A percentile compares a stretch with the other conserved stretches of the same genome.
Evolutionary conservation across 345 rosid genomes (phyloP).

Genomic region (Tarenaya hassleriana): DNA sequence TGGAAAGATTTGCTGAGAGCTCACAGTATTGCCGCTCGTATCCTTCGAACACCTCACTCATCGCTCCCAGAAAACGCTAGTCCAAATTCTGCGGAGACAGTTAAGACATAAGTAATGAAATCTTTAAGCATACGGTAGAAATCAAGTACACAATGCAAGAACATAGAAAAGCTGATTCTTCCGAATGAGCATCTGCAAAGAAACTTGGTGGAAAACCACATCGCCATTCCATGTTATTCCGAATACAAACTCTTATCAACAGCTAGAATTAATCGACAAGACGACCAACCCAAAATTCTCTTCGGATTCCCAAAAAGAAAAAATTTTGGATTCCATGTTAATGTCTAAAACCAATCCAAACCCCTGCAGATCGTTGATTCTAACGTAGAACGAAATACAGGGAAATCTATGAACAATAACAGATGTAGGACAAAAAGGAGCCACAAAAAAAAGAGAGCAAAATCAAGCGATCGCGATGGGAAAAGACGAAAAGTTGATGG

Average conservation of each 20-base stretch:
- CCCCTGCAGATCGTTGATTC: background rate
- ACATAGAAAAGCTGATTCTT: background rate
- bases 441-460: background rate
- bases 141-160: background rate
- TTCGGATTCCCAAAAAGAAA: background rate
- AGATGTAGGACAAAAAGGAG: background rate
- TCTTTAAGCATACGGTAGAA: background rate
- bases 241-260: background rate
- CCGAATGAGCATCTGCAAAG: background rate
- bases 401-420: background rate
- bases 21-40: conserved; percentile 62
- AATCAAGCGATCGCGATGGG: conserved; percentile 7
- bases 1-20: conserved; percentile 52
- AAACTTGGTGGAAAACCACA: too few species aligned
- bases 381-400: conserved; percentile 15
- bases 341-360: background rate
- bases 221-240: background rate
- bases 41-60: conserved; percentile 57
- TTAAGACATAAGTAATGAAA: conserved; percentile 3
- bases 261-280: background rate
- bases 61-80: conserved; percentile 21
- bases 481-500: background rate
- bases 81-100: conserved; percentile 15
- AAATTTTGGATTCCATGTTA: background rate
- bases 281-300: background rate